Conservation (phyloP, 768 basidiomycete genomes). For the Ramaria rubella region DNA sequence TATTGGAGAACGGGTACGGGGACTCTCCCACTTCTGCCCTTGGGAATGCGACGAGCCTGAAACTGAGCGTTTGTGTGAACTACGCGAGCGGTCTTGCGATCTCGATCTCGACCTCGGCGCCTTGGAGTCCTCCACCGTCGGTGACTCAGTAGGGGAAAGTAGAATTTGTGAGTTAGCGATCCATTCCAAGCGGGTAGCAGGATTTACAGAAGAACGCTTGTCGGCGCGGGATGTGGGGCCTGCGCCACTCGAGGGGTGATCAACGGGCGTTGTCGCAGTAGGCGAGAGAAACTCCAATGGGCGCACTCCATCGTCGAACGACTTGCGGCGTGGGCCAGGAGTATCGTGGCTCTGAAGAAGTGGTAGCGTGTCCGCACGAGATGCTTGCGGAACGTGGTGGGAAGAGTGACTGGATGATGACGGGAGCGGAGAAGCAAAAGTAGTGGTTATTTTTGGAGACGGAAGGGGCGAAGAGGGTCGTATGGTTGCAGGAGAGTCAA, state of each 20-base stretch:
- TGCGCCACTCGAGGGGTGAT: constrained; percentile 16
- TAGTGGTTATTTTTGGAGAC: background rate
- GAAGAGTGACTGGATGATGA: background rate
- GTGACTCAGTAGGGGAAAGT: constrained; percentile 21
- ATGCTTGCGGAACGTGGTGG: background rate
- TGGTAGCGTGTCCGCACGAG: background rate
- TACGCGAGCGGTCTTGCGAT: constrained; percentile 20
- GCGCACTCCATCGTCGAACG: constrained; percentile 39
- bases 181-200: constrained; percentile 34
- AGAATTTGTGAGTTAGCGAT: constrained; percentile 9
- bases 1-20: constrained; percentile 36
- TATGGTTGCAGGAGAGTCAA: background rate
- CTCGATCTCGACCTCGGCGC: constrained; percentile 25
- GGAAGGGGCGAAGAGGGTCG: constrained; percentile 1
- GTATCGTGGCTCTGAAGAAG: background rate
- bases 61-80: constrained; percentile 26
- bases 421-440: background rate
- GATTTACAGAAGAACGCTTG: constrained; percentile 51
- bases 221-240: constrained; percentile 32
- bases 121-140: constrained; percentile 16
- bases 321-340: constrained; percentile 26
- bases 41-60: constrained; percentile 39
- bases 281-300: constrained; percentile 30
- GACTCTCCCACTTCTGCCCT: constrained; percentile 25
- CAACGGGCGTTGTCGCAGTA: constrained; percentile 17